phyloP scores from a whole-genome alignment of 352 stramenopile species.

The Pythium insidiosum region DNA sequence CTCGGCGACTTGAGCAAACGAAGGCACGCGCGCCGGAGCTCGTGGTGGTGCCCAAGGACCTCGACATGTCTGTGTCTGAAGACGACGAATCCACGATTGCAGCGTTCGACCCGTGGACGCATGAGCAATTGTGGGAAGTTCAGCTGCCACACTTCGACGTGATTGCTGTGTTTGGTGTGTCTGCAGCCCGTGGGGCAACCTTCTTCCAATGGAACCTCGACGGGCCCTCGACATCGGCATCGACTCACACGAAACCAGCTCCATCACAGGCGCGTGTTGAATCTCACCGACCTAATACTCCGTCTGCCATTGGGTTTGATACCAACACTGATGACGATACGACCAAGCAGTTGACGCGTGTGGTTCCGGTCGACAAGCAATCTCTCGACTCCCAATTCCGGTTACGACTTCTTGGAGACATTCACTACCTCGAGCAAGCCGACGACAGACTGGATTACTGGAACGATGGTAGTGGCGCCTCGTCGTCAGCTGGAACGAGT shows the following conservation, averaged over 20 bases:
- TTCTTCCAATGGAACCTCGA: slow-evolving; percentile 75
- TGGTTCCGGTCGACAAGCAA: too few species aligned
- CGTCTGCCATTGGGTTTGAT: too few species aligned
- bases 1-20: too few species aligned
- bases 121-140: slow-evolving; percentile 65
- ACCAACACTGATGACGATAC: too few species aligned
- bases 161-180: slow-evolving; percentile 60
- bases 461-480: too few species aligned
- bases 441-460: too few species aligned
- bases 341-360: background rate
- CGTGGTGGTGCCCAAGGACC: slow-evolving; percentile 50
- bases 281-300: too few species aligned
- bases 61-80: slow-evolving; percentile 24
- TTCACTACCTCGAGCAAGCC: slow-evolving; percentile 57
- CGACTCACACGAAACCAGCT: background rate
- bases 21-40: slow-evolving; percentile 28
- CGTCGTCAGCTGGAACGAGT: too few species aligned
- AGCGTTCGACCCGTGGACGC: slow-evolving; percentile 63
- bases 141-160: slow-evolving; percentile 65
- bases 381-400: slow-evolving; percentile 39
- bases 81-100: slow-evolving; percentile 65
- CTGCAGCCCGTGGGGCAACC: slow-evolving; percentile 29
- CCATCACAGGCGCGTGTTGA: too few species aligned
- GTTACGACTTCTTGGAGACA: slow-evolving; percentile 39
- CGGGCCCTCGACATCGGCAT: slow-evolving; percentile 38